Evolutionary conservation across 768 basidiomycete genomes (phyloP), one percentile per base, ranked within the genome.

Genomic region (Polyporus arcularius): DNA sequence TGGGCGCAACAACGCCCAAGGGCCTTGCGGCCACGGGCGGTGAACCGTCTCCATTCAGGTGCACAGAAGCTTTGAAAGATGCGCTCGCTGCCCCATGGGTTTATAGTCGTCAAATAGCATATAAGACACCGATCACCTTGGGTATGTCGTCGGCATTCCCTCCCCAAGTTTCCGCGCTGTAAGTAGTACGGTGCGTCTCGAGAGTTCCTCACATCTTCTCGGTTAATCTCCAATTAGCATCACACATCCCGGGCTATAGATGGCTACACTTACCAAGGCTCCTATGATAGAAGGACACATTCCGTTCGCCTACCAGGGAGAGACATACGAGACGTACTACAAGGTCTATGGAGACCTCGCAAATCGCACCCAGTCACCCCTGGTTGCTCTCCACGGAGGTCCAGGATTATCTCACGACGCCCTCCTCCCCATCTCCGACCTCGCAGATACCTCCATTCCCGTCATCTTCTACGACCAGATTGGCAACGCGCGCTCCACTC

Each of bases 381-480:
- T 73, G 26, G 46, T 75, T 61, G 59, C 57, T 40, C 55, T 71
- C 18, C 73, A 74, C 53, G 71, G 73, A 11, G 73, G 70, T 0
- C 73, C 73, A 0, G 71, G 68, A 21, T 59, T 69, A 15, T 42
- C 66, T 4, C 66, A 66, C 54, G 60, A 69, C 55, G 71, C 71
- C 63, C 57, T 73, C 55, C 43, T 65, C 18, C 68, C 72, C 10
- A 51, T 69, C 28, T 40, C 60, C 16, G 68, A 73, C 51, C 68
- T 72, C 47, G 58, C 64, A 15, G 30, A 49, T 18, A 18, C 31
- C 10, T 46, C 57, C 15, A 53, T 65, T 35, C 78, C 79, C 3
- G 73, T 84, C 60, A 65, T 84, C 55, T 73, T 82, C 60, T 84
- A 83, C 61, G 83, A 82, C 64, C 83, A 84, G 68, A 66, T 83